Evolutionary conservation across 2,329 filamentous ascomycete genomes (phyloP), one percentile per base, ranked within the genome.

Genomic region (Aspergillus fumigatiaffinis): DNA sequence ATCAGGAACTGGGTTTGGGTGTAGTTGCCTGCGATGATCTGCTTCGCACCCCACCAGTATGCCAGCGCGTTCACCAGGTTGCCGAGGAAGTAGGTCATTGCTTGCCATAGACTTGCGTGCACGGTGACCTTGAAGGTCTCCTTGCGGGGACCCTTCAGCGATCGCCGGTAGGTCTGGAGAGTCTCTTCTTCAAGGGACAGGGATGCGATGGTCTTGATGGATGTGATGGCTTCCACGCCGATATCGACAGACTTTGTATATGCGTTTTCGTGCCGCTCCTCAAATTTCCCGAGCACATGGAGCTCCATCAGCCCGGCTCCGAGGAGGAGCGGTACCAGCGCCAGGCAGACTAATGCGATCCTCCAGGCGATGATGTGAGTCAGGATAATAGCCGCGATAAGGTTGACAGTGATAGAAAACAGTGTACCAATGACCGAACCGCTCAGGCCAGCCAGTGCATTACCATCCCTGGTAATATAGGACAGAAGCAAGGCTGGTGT

Each of bases 41-140:
- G 84, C 64, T 84, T 87, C 0, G 88, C 82, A 3, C 89, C 89
- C 88, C 89, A 92, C 87, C 88, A 92, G 72, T 91, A 92, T 0
- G 88, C 87, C 54, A 92, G 82, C 0, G 88, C 87, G 66, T 91
- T 90, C 26, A 91, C 84, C 52, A 89, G 79, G 66, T 87, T 88
- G 21, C 85, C 83, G 1, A 77, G 58, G 59, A 74, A 73, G 54
- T 77, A 77, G 2, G 76, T 74, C 52, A 78, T 72, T 2, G 78
- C 77, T 53, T 79, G 71, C 71, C 76, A 79, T 23, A 79, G 67
- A 60, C 75, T 79, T 20, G 77, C 74, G 49, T 79, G 76, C 28
- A 81, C 62, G 23, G 78, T 81, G 20, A 79, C 78, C n/a, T 71
- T 68, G 1, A 80, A 70, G 56, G 79, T 82, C 50, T 81, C 80